Evolutionary conservation across 805 yeast genomes (phyloP).

Genomic region (Metschnikowia proteae): DNA sequence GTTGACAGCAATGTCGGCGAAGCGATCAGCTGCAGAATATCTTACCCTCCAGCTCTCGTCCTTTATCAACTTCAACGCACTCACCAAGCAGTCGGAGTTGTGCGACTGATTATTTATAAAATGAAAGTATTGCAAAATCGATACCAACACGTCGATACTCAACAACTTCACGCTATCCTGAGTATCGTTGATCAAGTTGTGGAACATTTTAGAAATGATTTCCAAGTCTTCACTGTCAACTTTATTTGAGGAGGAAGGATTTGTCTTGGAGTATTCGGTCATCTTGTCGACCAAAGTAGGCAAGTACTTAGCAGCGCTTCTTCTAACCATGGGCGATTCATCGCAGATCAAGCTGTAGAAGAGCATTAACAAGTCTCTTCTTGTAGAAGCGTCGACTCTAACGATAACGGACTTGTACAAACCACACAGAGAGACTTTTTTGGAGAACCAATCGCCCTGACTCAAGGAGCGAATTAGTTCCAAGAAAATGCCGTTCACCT

Average conservation of each 20-base stretch:
- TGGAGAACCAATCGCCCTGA: conserved; percentile 91
- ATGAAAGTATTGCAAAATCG: conserved; percentile 70
- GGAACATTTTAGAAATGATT: conserved; percentile 76
- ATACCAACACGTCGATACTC: conserved; percentile 80
- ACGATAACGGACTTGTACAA: conserved; percentile 68
- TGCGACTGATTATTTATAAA: conserved; percentile 54
- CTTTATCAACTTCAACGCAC: conserved; percentile 65
- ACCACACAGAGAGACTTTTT: conserved; percentile 88
- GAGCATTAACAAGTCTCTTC: conserved; percentile 61
- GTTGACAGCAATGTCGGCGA: conserved; percentile 65
- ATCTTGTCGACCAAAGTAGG: conserved; percentile 66
- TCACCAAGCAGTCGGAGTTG: conserved; percentile 57
- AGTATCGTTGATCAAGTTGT: conserved; percentile 69
- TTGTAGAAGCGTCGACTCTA: conserved; percentile 50
- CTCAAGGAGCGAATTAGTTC: conserved; percentile 76
- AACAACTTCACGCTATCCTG: conserved; percentile 95
- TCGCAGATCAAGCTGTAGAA: conserved; percentile 74
- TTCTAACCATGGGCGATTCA: conserved; percentile 97
- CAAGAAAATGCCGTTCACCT: conserved; percentile 62
- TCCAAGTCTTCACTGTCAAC: conserved; percentile 69
- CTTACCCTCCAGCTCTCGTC: conserved; percentile 98
- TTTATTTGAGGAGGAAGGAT: conserved; percentile 25
- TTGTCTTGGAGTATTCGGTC: conserved; percentile 41
- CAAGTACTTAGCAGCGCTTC: conserved; percentile 84
- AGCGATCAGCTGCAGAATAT: conserved; percentile 95